These are phyloP conservation scores for Clonostachys sp. DNA, from an alignment of 2,329 filamentous ascomycete species.

Conservation along the genomic window DNA sequence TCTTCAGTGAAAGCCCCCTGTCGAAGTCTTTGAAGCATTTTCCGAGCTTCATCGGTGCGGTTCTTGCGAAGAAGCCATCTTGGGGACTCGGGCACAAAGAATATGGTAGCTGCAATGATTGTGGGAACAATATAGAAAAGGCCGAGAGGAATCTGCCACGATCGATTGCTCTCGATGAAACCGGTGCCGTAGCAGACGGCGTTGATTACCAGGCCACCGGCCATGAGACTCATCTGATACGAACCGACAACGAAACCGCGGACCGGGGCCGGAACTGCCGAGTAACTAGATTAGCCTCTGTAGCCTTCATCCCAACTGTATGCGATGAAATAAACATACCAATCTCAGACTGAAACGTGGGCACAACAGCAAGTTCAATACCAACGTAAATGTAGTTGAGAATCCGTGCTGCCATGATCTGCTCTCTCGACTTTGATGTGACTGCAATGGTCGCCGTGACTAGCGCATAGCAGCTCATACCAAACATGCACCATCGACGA, in stretches of 20 bases:
- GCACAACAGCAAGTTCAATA: slow-evolving; percentile 53
- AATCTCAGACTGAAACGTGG: slow-evolving; percentile 47
- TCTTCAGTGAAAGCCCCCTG: too few relatives aligned
- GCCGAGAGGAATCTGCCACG: slow-evolving; percentile 38
- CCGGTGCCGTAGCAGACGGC: slow-evolving; percentile 44
- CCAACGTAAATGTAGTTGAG: slow-evolving; percentile 51
- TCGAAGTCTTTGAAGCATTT: too few relatives aligned
- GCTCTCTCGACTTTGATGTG: not conserved
- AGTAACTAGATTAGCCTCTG: too few relatives aligned
- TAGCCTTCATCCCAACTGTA: too few relatives aligned
- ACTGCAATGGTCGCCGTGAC: slow-evolving; percentile 40
- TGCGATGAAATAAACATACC: too few relatives aligned
- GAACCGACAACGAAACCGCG: slow-evolving; percentile 54
- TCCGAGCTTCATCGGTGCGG: slow-evolving; percentile 28
- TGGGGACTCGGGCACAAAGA: slow-evolving; percentile 54
- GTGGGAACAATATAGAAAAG: slow-evolving; percentile 38
- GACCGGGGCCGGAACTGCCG: slow-evolving; percentile 53
- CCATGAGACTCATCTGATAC: slow-evolving; percentile 54
- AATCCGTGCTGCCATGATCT: slow-evolving; percentile 46
- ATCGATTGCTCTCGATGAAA: slow-evolving; percentile 26
- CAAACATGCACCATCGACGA: slow-evolving; percentile 46
- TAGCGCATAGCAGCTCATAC: slow-evolving; percentile 12
- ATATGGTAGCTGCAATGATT: slow-evolving; percentile 41
- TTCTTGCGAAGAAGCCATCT: slow-evolving; percentile 45
- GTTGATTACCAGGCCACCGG: slow-evolving; percentile 44